A percentile compares a stretch with the other conserved stretches of the same genome.
Conservation (phyloP, 768 basidiomycete species). For the Mycena vulgaris region DNA sequence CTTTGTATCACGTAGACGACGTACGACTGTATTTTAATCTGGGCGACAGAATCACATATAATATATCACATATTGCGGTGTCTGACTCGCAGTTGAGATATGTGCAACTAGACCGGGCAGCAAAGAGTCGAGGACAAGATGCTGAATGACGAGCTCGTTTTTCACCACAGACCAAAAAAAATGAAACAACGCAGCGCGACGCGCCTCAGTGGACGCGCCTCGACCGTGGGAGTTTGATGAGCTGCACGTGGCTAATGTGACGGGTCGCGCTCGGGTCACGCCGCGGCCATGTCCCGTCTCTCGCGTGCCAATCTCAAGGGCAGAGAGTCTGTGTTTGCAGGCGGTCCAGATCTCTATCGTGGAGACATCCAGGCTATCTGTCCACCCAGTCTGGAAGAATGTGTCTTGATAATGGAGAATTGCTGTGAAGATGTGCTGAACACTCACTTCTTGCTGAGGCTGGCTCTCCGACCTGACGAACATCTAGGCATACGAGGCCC, state of each 20-base stretch:
- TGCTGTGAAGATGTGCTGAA: slow-evolving; percentile 79
- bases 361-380: slow-evolving; percentile 77
- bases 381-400: slow-evolving; percentile 81
- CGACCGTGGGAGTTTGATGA: background rate
- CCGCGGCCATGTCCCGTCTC: slow-evolving; percentile 61
- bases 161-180: too few species aligned
- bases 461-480: slow-evolving; percentile 3
- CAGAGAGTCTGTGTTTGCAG: slow-evolving; percentile 80
- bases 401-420: slow-evolving; percentile 84
- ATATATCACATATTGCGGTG: too few species aligned
- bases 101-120: too few species aligned
- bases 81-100: too few species aligned
- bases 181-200: too few species aligned
- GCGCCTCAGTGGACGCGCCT: too few species aligned
- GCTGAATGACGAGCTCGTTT: too few species aligned
- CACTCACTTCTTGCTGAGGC: background rate
- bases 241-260: background rate
- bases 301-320: slow-evolving; percentile 68
- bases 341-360: slow-evolving; percentile 76
- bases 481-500: slow-evolving; percentile 75
- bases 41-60: too few species aligned
- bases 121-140: too few species aligned
- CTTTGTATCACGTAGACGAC: too few species aligned
- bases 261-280: background rate
- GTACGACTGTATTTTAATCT: too few species aligned